phyloP scores from a whole-genome alignment of 2,329 filamentous ascomycete species.

The Fusarium longipes region DNA sequence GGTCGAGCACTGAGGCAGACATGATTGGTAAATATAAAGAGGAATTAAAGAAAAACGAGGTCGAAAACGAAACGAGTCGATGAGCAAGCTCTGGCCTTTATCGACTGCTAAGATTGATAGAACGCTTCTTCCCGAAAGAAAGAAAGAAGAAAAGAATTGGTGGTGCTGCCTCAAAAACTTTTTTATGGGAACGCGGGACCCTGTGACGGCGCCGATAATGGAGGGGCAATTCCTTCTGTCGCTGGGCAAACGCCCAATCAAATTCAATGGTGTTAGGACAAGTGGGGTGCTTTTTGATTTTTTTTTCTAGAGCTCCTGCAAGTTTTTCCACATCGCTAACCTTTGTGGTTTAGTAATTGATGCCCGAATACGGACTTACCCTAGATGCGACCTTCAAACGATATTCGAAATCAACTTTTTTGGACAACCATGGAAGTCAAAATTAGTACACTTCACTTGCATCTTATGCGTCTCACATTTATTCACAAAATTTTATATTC shows the following conservation, averaged over 20 bases:
- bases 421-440: neutral
- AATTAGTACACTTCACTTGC: too few relatives aligned
- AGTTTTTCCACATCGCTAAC: slow-evolving; percentile 7
- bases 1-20: slow-evolving; percentile 77
- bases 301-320: neutral
- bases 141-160: slow-evolving; percentile 55
- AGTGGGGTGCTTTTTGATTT: slow-evolving; percentile 1
- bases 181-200: slow-evolving; percentile 51
- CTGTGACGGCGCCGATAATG: slow-evolving; percentile 28
- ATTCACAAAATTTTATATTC: neutral
- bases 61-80: slow-evolving; percentile 55
- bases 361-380: neutral
- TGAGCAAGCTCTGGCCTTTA: slow-evolving; percentile 47
- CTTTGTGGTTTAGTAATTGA: slow-evolving; percentile 8
- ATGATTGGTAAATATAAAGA: slow-evolving; percentile 60
- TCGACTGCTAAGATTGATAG: slow-evolving; percentile 54
- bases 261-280: neutral
- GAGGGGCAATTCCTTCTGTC: slow-evolving; percentile 31
- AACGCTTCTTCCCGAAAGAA: slow-evolving; percentile 66
- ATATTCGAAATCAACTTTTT: neutral
- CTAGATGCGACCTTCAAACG: neutral
- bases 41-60: slow-evolving; percentile 52
- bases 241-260: neutral
- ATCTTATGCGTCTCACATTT: too few relatives aligned
- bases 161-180: slow-evolving; percentile 53